Evolutionary conservation across 371 early-diverging fungal genomes (phyloP), one percentile per base, ranked within the genome.

Genomic region (Dichotomocladium elegans): DNA sequence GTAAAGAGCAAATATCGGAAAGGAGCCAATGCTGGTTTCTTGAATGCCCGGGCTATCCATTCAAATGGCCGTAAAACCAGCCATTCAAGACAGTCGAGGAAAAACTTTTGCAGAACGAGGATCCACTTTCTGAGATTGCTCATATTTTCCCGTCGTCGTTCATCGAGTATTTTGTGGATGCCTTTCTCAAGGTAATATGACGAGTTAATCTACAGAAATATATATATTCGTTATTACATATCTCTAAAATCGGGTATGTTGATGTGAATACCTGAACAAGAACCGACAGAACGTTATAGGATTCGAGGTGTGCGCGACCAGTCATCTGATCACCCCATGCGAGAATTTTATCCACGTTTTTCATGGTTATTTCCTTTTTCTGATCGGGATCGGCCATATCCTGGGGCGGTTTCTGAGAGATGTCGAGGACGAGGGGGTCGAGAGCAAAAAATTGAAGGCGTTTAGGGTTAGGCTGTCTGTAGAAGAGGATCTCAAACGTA

Each of bases 391-490:
- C 24, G 6, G 37, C 17, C 21, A 15, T 5, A n/a, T 35, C 31
- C 22, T 7, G 50, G 29, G 41, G 40, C 26, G 37, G 63, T 46
- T 74, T 53, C 37, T 72, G 60, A n/a, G 85, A 79, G 14, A 87
- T 81, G 56, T 92, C 90, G 2, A 92, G 63, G 15, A 81, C 76
- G 7, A 92, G 62, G 2, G 90, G 87, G 34, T 87, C 76, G 1
- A 88, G 64, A 12, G 89, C 85, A 17, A 86, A 68, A 58, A 86
- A 90, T 54, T 89, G 91, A 17, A 86, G 69, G 30, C 76, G 64
- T 24, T 74, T 67, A 8, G 84, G 80, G 50, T 86, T 82, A 0
- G 87, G 86, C 26, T 79, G 83, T 25, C 79, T 70, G 58, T 82
- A 88, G 61, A 83, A 81, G 22, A 88, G 78, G 12, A 86, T 53